Evolutionary conservation across 495 filamentous ascomycete genomes (phyloP).

Genomic region (Glarea lozoyensis): DNA sequence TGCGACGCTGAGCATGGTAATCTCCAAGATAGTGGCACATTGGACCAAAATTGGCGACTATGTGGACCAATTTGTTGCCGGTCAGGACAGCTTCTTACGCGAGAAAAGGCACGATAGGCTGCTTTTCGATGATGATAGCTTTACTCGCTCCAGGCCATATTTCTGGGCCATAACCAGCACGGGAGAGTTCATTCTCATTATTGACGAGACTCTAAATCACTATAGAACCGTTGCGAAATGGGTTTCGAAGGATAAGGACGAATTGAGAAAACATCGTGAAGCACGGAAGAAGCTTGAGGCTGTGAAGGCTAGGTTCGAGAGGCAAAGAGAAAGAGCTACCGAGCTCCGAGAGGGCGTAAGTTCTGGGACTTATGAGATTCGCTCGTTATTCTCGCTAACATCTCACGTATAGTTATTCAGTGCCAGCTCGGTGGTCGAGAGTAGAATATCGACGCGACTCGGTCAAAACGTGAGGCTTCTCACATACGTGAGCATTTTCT

Average conservation of each 20-base stretch:
- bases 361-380: neutral
- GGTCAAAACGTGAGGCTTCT: constrained; percentile 4
- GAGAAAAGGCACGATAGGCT: constrained; percentile 1
- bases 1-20: too few relatives aligned
- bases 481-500: constrained; percentile 2
- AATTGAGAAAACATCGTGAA: too few relatives aligned
- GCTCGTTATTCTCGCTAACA: too few relatives aligned
- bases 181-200: neutral
- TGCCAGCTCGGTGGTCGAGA: constrained; percentile 3
- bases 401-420: too few relatives aligned
- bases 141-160: constrained; percentile 1
- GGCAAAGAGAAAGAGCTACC: neutral
- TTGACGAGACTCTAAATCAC: neutral
- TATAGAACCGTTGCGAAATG: neutral
- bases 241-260: neutral
- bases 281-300: neutral
- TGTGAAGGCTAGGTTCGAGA: neutral
- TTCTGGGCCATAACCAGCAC: constrained; percentile 1
- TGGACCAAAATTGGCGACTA: too few relatives aligned
- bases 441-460: constrained; percentile 1
- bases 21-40: too few relatives aligned
- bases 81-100: too few relatives aligned
- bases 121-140: constrained; percentile 1
- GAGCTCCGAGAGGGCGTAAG: neutral
- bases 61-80: too few relatives aligned